Evolutionary conservation across 116 monocot genomes (phyloP).

Genomic region (Trichopus zeylanicus): DNA sequence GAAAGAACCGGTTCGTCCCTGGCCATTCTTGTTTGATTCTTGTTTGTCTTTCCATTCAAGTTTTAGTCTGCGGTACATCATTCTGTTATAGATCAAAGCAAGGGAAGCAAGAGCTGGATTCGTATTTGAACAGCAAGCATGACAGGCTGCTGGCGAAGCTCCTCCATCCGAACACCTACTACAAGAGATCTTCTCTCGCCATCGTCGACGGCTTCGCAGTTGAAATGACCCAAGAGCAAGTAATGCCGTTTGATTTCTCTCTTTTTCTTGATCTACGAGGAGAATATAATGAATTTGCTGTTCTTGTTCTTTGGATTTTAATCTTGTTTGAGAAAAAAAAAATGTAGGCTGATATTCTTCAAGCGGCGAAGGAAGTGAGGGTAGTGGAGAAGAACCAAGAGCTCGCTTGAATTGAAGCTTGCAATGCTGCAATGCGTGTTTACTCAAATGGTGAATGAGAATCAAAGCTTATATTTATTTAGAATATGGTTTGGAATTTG

Average conservation of each 20-base stretch:
- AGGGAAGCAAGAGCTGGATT: slow-evolving; percentile 38
- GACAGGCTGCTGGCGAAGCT: slow-evolving; percentile 45
- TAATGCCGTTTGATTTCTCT: slow-evolving; percentile 2
- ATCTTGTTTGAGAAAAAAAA: neutral
- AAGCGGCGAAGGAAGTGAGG: slow-evolving; percentile 77
- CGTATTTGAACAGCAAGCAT: slow-evolving; percentile 75
- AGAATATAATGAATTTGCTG: neutral
- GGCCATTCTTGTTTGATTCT: too few relatives aligned
- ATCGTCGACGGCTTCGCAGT: slow-evolving; percentile 87
- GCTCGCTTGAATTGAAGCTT: slow-evolving; percentile 48
- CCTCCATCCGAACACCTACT: slow-evolving; percentile 55
- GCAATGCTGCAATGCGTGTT: too few relatives aligned
- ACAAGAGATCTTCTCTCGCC: slow-evolving; percentile 59
- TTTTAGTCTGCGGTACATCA: neutral
- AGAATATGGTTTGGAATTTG: too few relatives aligned
- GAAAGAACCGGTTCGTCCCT: slow-evolving; percentile 41
- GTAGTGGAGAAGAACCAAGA: slow-evolving; percentile 93
- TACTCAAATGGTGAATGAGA: too few relatives aligned
- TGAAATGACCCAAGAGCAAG: slow-evolving; percentile 71
- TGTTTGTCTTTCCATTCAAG: neutral
- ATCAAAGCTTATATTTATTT: too few relatives aligned
- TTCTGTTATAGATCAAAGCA: slow-evolving; percentile 31
- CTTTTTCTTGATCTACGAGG: neutral
- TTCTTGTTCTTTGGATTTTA: neutral
- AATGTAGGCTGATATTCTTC: slow-evolving; percentile 58